phyloP scores from a whole-genome alignment of 495 filamentous ascomycete species.

The Penicillium roqueforti region DNA sequence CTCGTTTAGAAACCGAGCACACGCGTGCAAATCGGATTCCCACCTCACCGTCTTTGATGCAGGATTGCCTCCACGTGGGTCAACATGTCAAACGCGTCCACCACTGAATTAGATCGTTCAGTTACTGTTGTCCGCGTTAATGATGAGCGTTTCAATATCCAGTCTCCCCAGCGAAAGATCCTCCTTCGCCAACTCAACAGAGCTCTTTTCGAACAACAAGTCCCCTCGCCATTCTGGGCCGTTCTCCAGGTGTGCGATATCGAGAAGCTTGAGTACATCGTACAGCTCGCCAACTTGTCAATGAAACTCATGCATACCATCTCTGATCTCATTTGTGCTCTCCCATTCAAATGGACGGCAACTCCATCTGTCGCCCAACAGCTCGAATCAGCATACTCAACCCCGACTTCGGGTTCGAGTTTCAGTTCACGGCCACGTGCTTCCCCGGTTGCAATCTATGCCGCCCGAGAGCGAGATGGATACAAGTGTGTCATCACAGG shows the following conservation, averaged over 20 bases:
- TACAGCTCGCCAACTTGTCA: conserved; percentile 2
- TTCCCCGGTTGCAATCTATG: neutral
- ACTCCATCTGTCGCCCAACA: neutral
- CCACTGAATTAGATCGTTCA: neutral
- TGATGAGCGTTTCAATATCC: conserved; percentile 5
- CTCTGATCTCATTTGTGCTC: neutral
- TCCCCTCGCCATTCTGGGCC: conserved; percentile 12
- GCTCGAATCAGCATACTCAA: neutral
- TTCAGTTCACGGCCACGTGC: neutral
- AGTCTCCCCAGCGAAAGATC: neutral
- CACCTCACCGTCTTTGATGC: neutral
- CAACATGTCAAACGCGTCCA: neutral
- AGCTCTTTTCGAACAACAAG: neutral
- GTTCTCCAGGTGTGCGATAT: conserved; percentile 12
- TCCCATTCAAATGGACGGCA: conserved; percentile 7
- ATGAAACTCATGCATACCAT: neutral
- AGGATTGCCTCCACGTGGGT: neutral
- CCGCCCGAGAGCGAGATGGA: conserved; percentile 10
- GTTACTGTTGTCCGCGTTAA: neutral
- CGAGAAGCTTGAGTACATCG: conserved; percentile 2
- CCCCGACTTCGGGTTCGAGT: neutral
- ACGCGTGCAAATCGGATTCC: neutral
- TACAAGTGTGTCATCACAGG: conserved; percentile 13
- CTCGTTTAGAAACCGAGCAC: too few species aligned
- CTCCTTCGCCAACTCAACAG: conserved; percentile 2